A percentile compares a stretch with the other conserved stretches of the same genome.
Evolutionary conservation across 441 rosid genomes (phyloP).

Genomic region (Corymbia citriodora): DNA sequence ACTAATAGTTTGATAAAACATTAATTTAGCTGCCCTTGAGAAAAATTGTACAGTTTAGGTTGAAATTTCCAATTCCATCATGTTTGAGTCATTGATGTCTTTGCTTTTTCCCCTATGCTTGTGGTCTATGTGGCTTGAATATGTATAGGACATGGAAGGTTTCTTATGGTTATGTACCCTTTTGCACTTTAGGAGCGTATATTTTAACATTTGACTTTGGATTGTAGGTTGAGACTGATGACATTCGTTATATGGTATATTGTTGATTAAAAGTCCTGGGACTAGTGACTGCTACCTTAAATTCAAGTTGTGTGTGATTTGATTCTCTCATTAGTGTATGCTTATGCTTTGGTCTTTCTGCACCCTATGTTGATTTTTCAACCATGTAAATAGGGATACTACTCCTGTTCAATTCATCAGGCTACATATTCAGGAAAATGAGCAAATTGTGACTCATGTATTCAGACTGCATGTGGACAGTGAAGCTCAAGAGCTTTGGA

Average conservation of each 20-base stretch:
- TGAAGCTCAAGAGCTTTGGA: too few relatives aligned
- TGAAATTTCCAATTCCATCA: too few relatives aligned
- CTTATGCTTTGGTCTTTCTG: background rate
- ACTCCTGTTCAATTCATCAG: background rate
- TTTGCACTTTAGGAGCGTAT: accelerated
- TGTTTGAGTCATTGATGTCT: accelerated
- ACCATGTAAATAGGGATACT: background rate
- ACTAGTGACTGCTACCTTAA: accelerated
- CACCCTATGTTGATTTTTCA: background rate
- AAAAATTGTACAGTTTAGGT: too few relatives aligned
- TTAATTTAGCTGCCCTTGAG: background rate
- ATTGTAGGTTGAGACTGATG: background rate
- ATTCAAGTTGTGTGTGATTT: background rate
- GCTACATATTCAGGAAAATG: background rate
- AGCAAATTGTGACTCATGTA: accelerated
- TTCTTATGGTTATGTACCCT: background rate
- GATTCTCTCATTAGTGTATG: background rate
- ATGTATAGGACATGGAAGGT: too few relatives aligned
- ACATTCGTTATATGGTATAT: accelerated
- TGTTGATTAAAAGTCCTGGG: background rate
- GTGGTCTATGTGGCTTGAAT: too few relatives aligned
- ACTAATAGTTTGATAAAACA: background rate
- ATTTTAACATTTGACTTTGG: background rate
- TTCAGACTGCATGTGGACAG: too few relatives aligned
- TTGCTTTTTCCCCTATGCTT: too few relatives aligned